phyloP scores from a whole-genome alignment of 768 basidiomycete species.

The Termitomyces sp. region DNA sequence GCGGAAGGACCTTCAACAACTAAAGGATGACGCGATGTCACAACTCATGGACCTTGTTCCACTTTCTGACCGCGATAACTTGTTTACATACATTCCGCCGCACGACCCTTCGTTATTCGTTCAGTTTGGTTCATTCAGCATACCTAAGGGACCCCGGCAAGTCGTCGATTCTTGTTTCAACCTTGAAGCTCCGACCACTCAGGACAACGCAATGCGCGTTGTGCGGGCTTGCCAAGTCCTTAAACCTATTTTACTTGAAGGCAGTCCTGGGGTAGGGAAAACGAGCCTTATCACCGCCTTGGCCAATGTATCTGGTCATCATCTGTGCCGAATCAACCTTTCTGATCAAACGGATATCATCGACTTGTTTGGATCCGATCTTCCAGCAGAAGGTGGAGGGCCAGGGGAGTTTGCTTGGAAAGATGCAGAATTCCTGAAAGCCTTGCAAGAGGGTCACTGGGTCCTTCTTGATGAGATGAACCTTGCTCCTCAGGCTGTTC shows the following conservation, averaged over 20 bases:
- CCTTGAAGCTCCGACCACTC: conserved; percentile 84
- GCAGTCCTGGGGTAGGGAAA: conserved; percentile 97
- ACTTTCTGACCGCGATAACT: conserved; percentile 22
- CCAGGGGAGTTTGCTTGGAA: conserved; percentile 96
- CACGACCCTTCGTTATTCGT: conserved; percentile 31
- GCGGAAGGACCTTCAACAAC: conserved; percentile 43
- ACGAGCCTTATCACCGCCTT: conserved; percentile 89
- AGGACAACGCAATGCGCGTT: conserved; percentile 82
- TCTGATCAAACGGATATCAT: conserved; percentile 97
- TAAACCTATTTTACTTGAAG: conserved; percentile 93
- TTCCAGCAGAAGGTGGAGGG: conserved; percentile 87
- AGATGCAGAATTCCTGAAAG: conserved; percentile 91
- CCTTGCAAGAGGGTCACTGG: conserved; percentile 95
- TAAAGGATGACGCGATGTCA: conserved; percentile 52
- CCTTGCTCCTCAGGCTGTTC: conserved; percentile 90
- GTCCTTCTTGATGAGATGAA: conserved; percentile 99
- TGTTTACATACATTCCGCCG: conserved; percentile 19
- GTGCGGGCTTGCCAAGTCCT: conserved; percentile 82
- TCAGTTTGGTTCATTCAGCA: conserved; percentile 70
- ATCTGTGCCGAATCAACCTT: conserved; percentile 88
- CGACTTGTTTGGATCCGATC: conserved; percentile 93
- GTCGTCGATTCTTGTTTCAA: conserved; percentile 51
- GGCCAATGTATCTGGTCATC: conserved; percentile 71
- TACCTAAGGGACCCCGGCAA: conserved; percentile 50
- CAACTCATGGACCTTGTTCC: conserved; percentile 58